Base-by-base conservation (phyloP, 768 basidiomycete species). In the Boletus coccyginus region DNA sequence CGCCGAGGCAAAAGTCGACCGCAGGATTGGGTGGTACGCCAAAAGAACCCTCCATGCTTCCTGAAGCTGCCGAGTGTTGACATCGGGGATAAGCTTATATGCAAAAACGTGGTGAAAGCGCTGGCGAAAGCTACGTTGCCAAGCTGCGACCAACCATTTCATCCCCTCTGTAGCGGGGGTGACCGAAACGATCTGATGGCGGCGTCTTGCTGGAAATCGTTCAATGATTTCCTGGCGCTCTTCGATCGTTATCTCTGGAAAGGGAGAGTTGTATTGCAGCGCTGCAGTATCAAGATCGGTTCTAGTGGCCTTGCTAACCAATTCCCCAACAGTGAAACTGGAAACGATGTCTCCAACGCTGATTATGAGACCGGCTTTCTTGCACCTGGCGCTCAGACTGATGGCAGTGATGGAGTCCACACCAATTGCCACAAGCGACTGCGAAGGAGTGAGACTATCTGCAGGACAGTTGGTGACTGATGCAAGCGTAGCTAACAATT, bases 351-450 rank as follows among this genome's bases (percentile, higher is more conserved):
- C 77, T 32, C 69, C 74, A 3, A 74, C 71, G 13, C 50, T 57
- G 27, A 73, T 46, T 14, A 43, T 56, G 42, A 80, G 56, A 2
- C 79, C 79, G 5, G 63, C 67, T 44, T 67, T 65, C 44, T 74
- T 70, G 59, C 73, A 74, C 53, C 71, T 77, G 8, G 75, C 71
- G 11, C 71, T 70, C 13, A 81, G 66, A 49, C 76, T 75, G 36
- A 81, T 77, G 21, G 80, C 78, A 19, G 76, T 77, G 55, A 81
- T 81, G 2, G 80, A 81, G 60, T 81, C 80, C 12, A 81, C 67
- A 19, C 80, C 80, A 12, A 81, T 61, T 7, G 75, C 68, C 13
- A 69, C 67, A 17, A 80, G 70, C 5, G 72, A 71, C 7, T 75
- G 79, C 5, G 64, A 59, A 17, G 68, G 55, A 19, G 64, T 60